Base-by-base conservation (phyloP, 257 asterid species). In the Petrea volubilis region DNA sequence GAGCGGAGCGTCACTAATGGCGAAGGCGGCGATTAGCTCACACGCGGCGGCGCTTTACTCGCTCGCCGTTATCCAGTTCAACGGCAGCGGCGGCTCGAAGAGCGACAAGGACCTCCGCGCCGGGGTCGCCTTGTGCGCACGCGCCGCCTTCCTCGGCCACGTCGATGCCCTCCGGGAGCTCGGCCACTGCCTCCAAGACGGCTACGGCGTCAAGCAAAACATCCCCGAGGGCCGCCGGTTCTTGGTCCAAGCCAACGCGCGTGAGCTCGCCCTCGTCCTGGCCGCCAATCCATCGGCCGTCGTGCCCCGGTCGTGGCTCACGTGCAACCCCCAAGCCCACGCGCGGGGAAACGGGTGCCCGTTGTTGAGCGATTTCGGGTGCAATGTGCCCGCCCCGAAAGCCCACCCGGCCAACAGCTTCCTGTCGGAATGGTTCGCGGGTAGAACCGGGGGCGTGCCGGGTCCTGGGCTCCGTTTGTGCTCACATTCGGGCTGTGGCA, bases 101-200 rank as follows among this genome's bases (percentile, higher is more conserved):
- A 90, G 60, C 65, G 96, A 91, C 76, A 94, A 94, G 81, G 93
- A 94, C 60, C 86, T 94, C 4, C 90, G 97, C 7, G 97, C 98
- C 2, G 99, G 99, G 0, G 99, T 94, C 0, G 93, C 99, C 0
- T 68, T 94, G 0, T 91, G 98, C 62, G 96, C 99, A 41, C 92
- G 99, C 73, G 96, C 99, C 29, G 97, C 98, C 21, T 86, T 86
- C 56, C 86, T 91, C 41, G 99, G 99, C 61, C 98, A 94, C 79
- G 84, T 94, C 50, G 98, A 94, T 18, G 98, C 98, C 10, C 86
- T 94, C 4, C 89, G 99, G 0, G 99, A 91, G 90, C 96, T 94
- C 1, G 99, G 99, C 24, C 99, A 91, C 82, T 94, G 99, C 85
- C 82, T 94, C 21, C 99, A 94, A 23, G 99, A 94, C 84, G 99